These are phyloP conservation scores for Pinus taeda DNA, from an alignment of 75 land plant species.

Conservation along the genomic window DNA sequence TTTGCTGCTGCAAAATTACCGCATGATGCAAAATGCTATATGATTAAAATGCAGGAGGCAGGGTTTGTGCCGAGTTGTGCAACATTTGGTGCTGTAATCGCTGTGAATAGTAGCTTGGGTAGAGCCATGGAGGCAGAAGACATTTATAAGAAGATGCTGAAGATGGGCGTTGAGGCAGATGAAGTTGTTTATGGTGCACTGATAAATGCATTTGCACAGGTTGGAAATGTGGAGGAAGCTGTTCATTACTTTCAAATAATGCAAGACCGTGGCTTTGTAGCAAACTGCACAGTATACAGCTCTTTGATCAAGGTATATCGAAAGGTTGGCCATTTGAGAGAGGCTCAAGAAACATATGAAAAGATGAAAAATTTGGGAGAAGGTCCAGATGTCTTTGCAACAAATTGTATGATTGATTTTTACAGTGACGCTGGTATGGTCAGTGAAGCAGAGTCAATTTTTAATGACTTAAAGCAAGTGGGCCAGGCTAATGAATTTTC, in stretches of 20 bases:
- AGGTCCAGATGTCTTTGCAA: slow-evolving; percentile 57
- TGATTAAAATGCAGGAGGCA: slow-evolving; percentile 50
- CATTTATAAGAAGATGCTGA: slow-evolving; percentile 25
- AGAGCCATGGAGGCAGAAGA: slow-evolving; percentile 34
- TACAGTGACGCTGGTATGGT: slow-evolving; percentile 57
- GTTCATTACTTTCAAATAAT: slow-evolving; percentile 32
- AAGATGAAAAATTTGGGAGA: slow-evolving; percentile 32
- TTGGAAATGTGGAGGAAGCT: slow-evolving; percentile 54
- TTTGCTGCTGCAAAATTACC: slow-evolving; percentile 37
- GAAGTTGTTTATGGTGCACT: slow-evolving; percentile 54
- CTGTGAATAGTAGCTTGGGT: slow-evolving; percentile 41
- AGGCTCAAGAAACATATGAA: slow-evolving; percentile 44
- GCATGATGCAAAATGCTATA: slow-evolving; percentile 30
- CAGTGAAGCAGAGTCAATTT: slow-evolving; percentile 42
- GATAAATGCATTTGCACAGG: slow-evolving; percentile 72
- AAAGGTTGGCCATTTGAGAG: slow-evolving; percentile 43
- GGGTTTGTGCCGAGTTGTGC: slow-evolving; percentile 39
- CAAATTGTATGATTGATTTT: slow-evolving; percentile 61
- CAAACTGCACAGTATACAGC: slow-evolving; percentile 48
- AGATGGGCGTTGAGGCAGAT: slow-evolving; percentile 50
- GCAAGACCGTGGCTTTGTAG: slow-evolving; percentile 35
- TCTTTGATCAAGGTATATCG: slow-evolving; percentile 69
- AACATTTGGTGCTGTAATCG: slow-evolving; percentile 50
- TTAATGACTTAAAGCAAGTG: slow-evolving; percentile 35
- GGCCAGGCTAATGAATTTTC: slow-evolving; percentile 59